A percentile compares a stretch with the other conserved stretches of the same genome.
Conservation (phyloP, 768 basidiomycete genomes). For the Leccinum truebloodii region DNA sequence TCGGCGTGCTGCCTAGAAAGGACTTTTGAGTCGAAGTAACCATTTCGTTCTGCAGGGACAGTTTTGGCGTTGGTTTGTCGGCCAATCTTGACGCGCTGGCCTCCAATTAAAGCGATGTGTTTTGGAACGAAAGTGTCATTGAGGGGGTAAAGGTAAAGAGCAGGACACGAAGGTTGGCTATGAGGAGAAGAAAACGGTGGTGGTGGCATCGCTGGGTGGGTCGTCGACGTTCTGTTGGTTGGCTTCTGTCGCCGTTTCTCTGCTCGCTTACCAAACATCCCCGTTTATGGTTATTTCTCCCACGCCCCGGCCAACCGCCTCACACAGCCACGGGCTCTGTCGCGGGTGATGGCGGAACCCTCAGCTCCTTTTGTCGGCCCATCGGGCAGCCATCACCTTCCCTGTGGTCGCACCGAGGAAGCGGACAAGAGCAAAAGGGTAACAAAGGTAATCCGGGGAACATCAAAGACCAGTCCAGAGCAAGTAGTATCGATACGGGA, state of each 20-base stretch:
- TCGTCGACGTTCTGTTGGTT: constrained; percentile 20
- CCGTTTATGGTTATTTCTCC: constrained; percentile 1
- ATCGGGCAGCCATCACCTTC: too few relatives aligned
- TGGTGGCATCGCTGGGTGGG: constrained; percentile 34
- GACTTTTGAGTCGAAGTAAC: constrained; percentile 96
- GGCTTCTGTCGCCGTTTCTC: constrained; percentile 13
- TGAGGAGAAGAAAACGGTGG: constrained; percentile 35
- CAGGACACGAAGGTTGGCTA: constrained; percentile 34
- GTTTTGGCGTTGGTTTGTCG: constrained; percentile 96
- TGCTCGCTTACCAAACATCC: constrained; percentile 12
- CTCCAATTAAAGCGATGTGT: constrained; percentile 74
- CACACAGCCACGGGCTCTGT: constrained; percentile 1
- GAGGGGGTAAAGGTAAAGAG: constrained; percentile 80
- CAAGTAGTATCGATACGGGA: background rate
- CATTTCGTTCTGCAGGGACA: constrained; percentile 88
- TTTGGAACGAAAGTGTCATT: constrained; percentile 96
- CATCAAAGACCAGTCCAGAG: too few relatives aligned
- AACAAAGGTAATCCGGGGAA: too few relatives aligned
- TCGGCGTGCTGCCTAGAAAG: constrained; percentile 94
- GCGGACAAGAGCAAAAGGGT: too few relatives aligned
- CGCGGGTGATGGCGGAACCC: background rate
- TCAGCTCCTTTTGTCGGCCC: background rate
- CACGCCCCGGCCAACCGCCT: constrained; percentile 14
- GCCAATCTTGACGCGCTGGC: constrained; percentile 85
- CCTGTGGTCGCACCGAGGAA: too few relatives aligned